Conservation (phyloP, 805 yeast species). For the Candida piceae region DNA sequence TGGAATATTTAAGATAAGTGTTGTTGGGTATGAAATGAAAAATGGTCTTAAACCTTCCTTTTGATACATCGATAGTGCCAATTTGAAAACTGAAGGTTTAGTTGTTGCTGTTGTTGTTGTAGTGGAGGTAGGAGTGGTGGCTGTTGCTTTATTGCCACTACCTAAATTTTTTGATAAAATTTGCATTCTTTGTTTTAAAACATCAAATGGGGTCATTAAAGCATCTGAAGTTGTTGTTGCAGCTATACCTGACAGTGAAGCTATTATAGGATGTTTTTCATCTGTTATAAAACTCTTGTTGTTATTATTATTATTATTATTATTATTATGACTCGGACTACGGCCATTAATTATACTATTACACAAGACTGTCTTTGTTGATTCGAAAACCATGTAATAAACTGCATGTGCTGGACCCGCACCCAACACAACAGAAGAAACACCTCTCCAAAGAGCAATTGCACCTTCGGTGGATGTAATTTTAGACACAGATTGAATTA, state of each 20-base stretch:
- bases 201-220: conserved; percentile 96
- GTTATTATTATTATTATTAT: conserved; percentile 15
- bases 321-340: conserved; percentile 10
- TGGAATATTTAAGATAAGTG: conserved; percentile 86
- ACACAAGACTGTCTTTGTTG: conserved; percentile 56
- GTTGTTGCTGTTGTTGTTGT: not conserved
- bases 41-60: conserved; percentile 76
- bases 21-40: conserved; percentile 90
- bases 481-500: conserved; percentile 63
- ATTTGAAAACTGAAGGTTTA: conserved; percentile 15
- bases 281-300: conserved; percentile 43
- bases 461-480: conserved; percentile 90
- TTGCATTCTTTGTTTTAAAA: conserved; percentile 94
- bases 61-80: conserved; percentile 42
- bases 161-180: no score
- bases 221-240: conserved; percentile 95
- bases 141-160: conserved; percentile 9
- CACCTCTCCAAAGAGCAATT: conserved; percentile 86
- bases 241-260: conserved; percentile 82
- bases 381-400: conserved; percentile 90
- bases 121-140: conserved; percentile 4
- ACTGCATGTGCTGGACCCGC: conserved; percentile 99
- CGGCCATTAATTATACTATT: conserved; percentile 32
- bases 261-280: conserved; percentile 73
- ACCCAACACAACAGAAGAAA: conserved; percentile 84